A percentile compares a stretch with the other conserved stretches of the same genome.
phyloP scores from a whole-genome alignment of 2,329 filamentous ascomycete genomes.

The Bipolaris oryzae region DNA sequence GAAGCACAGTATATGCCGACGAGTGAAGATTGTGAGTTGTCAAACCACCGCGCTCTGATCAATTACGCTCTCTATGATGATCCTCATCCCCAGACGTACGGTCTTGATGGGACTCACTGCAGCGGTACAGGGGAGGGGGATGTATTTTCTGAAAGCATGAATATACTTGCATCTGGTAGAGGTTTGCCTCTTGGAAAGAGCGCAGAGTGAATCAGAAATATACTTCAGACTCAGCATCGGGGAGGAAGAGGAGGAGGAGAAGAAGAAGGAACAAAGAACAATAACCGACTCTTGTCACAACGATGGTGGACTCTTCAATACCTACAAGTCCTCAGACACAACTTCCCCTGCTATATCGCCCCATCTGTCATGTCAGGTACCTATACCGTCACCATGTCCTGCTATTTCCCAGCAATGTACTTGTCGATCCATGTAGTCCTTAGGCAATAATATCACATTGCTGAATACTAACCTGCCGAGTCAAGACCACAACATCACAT shows the following conservation, averaged over 20 bases:
- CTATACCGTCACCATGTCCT: too few relatives aligned
- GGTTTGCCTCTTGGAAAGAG: constrained; percentile 7
- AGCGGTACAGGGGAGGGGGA: neutral
- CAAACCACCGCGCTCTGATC: constrained; percentile 6
- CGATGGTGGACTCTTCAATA: neutral
- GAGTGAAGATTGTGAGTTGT: constrained; percentile 8
- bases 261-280: too few relatives aligned
- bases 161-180: constrained; percentile 13
- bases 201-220: neutral
- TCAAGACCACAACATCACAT: too few relatives aligned
- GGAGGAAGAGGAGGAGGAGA: too few relatives aligned
- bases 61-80: constrained; percentile 15
- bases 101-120: constrained; percentile 21
- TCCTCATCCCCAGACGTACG: constrained; percentile 15
- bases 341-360: too few relatives aligned
- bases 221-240: neutral
- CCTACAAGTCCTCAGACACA: neutral
- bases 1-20: constrained; percentile 19
- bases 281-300: too few relatives aligned
- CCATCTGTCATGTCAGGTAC: too few relatives aligned
- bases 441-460: too few relatives aligned
- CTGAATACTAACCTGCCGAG: too few relatives aligned
- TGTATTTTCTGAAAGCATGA: constrained; percentile 8
- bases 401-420: too few relatives aligned
- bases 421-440: too few relatives aligned